These are phyloP conservation scores for Suhomyces sp. DNA, from an alignment of 805 yeast genomes.

Conservation along the genomic window DNA sequence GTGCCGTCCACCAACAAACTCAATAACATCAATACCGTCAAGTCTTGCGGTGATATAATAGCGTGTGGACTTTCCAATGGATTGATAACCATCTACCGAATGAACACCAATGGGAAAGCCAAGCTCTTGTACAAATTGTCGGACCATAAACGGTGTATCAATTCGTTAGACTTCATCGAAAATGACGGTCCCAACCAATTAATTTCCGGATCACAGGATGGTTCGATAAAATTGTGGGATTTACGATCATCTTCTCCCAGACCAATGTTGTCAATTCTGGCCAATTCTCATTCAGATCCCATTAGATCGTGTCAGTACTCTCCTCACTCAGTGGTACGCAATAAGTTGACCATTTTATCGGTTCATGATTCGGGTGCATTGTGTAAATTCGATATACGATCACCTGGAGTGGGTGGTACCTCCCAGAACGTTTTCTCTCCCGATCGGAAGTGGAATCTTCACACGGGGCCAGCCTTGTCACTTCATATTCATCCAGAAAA, in stretches of 20 bases:
- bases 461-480: constrained; percentile 86
- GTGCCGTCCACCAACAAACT: constrained; percentile 21
- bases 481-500: constrained; percentile 84
- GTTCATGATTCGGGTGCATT: constrained; percentile 88
- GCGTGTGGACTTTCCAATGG: constrained; percentile 45
- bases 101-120: constrained; percentile 34
- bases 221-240: constrained; percentile 76
- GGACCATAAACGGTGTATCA: constrained; percentile 43
- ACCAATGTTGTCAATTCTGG: constrained; percentile 48
- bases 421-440: constrained; percentile 39
- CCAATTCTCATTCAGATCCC: constrained; percentile 68
- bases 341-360: constrained; percentile 54
- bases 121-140: constrained; percentile 26
- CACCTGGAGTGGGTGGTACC: constrained; percentile 10
- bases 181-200: constrained; percentile 22
- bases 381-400: constrained; percentile 82
- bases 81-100: constrained; percentile 29
- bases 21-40: constrained; percentile 40
- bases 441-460: constrained; percentile 81
- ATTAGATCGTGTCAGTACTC: constrained; percentile 55
- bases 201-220: constrained; percentile 73
- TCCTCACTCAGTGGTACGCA: constrained; percentile 47
- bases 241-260: constrained; percentile 46
- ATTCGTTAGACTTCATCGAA: constrained; percentile 39
- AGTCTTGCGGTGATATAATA: constrained; percentile 30